phyloP scores from a whole-genome alignment of 768 basidiomycete species.

The Boletus insuetus region DNA sequence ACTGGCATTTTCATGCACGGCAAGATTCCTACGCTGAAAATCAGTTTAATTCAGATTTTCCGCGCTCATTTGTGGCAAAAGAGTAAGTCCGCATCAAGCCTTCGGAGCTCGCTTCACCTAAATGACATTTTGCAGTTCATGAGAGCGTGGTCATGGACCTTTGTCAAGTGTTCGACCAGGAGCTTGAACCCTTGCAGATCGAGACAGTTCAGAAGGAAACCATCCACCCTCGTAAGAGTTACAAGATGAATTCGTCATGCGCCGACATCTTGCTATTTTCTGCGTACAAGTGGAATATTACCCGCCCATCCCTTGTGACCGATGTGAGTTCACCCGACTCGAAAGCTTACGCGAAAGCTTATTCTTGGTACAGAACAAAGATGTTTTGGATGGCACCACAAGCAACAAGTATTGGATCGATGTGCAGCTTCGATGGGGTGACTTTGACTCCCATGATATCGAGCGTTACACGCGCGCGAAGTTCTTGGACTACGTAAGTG shows the following conservation, averaged over 20 bases:
- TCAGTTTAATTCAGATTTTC: constrained; percentile 99
- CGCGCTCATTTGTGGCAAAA: constrained; percentile 99
- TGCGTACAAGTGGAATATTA: constrained; percentile 97
- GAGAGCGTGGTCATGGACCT: constrained; percentile 93
- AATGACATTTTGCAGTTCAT: constrained; percentile 51
- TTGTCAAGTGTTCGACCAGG: constrained; percentile 99
- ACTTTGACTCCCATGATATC: constrained; percentile 98
- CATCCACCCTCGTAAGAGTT: constrained; percentile 98
- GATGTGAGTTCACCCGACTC: constrained; percentile 54
- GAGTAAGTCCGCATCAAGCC: constrained; percentile 53
- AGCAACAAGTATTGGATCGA: constrained; percentile 99
- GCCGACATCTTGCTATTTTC: constrained; percentile 98
- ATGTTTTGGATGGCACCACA: constrained; percentile 95
- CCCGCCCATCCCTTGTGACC: constrained; percentile 91
- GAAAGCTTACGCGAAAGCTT: not conserved
- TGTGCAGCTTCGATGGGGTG: constrained; percentile 93
- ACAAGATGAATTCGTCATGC: constrained; percentile 99
- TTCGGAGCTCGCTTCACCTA: constrained; percentile 11
- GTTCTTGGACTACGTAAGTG: constrained; percentile 91
- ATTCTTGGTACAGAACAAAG: constrained; percentile 63
- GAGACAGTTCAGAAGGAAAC: constrained; percentile 99
- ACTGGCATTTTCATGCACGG: constrained; percentile 99
- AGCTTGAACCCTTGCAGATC: constrained; percentile 95
- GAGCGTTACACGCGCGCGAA: constrained; percentile 98
- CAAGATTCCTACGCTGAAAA: constrained; percentile 97